Base-by-base conservation (phyloP, 2,329 filamentous ascomycete genomes). In the Colletotrichum salicis region DNA sequence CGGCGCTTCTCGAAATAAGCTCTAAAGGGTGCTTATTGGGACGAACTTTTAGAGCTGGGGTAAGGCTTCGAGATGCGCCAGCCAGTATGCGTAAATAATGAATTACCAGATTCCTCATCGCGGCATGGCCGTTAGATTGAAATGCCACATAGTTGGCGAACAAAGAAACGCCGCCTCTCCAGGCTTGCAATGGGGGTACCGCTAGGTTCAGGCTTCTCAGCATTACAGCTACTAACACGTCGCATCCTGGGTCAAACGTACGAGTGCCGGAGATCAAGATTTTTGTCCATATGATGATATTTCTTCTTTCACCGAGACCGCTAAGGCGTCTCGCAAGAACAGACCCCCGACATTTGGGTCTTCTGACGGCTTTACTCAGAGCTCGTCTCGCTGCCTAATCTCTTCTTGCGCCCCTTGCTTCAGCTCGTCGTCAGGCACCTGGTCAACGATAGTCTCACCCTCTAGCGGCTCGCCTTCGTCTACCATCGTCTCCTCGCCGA, bases 371-470 rank as follows among this genome's bases (percentile, higher is more conserved):
- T 29, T 59, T 13, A 41, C 33, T 55, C 37, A 72, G 37, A 72
- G 61, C 67, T 72, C 70, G 27, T 72, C 66, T 62, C 62, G 56
- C 24, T 71, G 70, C 61, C 61, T 72, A 22, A 63, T 37, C 27
- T 71, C 70, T 22, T 73, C 70, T n/a, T 55, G 73, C 41, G 31
- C 45, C 48, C 62, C 74, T 67, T 74, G 74, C 35, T 60, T 70
- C 35, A 75, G 77, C 62, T 78, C 79, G 71, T 79, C 79, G 11
- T 8, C 29, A 24, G 59, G 29, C 45, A n/a, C 60, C 45, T 35
- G 54, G 59, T 41, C 60, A 72, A 64, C 48, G 27, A 60, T 10
- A 54, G 22, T 35, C 24, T 64, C 65, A n/a, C 77, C 73, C 71
- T 76, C 75, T 75, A 77, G 72, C 71, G 76, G 37, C 35, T 57